Evolutionary conservation across 257 asterid genomes (phyloP).

Genomic region (Parsonsia alboflavescens): DNA sequence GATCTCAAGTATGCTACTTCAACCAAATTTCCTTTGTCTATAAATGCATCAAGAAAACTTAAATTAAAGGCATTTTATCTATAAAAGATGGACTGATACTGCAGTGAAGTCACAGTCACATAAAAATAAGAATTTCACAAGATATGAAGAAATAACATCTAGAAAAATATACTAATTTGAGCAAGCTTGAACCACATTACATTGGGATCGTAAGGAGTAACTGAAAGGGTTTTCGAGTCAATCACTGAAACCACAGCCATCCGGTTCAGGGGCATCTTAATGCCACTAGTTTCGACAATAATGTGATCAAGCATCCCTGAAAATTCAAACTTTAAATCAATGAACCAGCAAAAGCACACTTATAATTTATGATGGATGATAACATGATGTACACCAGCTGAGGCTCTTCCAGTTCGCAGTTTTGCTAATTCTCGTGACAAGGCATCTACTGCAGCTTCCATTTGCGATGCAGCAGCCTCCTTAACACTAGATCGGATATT

Average conservation of each 20-base stretch:
- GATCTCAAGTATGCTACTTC: not conserved
- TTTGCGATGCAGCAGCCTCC: constrained; percentile 52
- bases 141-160: not conserved
- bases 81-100: not conserved
- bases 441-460: constrained; percentile 84
- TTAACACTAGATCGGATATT: constrained; percentile 46
- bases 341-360: not conserved
- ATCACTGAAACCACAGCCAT: constrained; percentile 86
- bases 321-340: constrained; percentile 4
- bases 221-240: constrained; percentile 78
- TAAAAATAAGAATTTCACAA: not conserved
- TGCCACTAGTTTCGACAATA: constrained; percentile 70
- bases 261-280: constrained; percentile 73
- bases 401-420: constrained; percentile 89
- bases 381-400: constrained; percentile 41
- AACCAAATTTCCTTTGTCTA: not conserved
- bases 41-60: not conserved
- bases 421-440: constrained; percentile 80
- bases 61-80: not conserved
- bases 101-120: not conserved
- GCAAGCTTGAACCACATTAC: constrained; percentile 31
- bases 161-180: not conserved
- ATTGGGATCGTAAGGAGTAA: constrained; percentile 79
- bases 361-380: not conserved
- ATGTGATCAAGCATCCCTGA: constrained; percentile 97